These are phyloP conservation scores for Abortiporus biennis DNA, from an alignment of 1,284 basidiomycete species.

Conservation along the genomic window DNA sequence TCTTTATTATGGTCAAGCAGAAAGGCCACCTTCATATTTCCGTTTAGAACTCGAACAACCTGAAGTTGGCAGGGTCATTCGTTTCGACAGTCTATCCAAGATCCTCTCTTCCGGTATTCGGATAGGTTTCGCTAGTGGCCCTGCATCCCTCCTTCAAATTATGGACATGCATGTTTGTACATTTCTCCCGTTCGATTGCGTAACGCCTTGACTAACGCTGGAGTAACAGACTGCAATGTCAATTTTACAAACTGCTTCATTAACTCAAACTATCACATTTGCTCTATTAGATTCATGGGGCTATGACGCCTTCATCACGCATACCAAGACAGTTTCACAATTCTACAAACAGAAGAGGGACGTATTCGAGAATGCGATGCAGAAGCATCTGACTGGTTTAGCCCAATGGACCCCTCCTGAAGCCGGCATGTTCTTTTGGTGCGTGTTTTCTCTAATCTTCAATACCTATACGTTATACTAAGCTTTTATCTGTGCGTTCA, in stretches of 20 bases:
- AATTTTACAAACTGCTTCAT: constrained; percentile 76
- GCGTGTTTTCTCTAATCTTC: constrained; percentile 25
- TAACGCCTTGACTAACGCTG: constrained; percentile 14
- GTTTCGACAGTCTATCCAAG: constrained; percentile 89
- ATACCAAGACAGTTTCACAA: constrained; percentile 64
- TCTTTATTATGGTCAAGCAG: constrained; percentile 62
- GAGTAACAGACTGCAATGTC: constrained; percentile 51
- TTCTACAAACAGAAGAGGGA: constrained; percentile 82
- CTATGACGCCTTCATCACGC: constrained; percentile 70
- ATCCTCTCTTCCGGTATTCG: constrained; percentile 78
- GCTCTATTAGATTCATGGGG: constrained; percentile 76
- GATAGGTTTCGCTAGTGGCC: constrained; percentile 82
- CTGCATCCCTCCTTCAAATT: constrained; percentile 63
- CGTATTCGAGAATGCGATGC: constrained; percentile 74
- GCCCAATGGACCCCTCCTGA: constrained; percentile 84
- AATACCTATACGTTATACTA: constrained; percentile 4
- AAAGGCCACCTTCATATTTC: constrained; percentile 73
- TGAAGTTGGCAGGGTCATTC: constrained; percentile 71
- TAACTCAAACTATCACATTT: constrained; percentile 74
- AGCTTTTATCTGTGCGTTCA: constrained; percentile 19
- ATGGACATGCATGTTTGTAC: constrained; percentile 67
- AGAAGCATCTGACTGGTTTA: constrained; percentile 67
- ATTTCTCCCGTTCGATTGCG: constrained; percentile 12
- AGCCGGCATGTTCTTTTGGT: constrained; percentile 92
- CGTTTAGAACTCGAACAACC: constrained; percentile 58